Conservation (phyloP, 2,329 filamentous ascomycete species). For the Ophiocordyceps robertsii region DNA sequence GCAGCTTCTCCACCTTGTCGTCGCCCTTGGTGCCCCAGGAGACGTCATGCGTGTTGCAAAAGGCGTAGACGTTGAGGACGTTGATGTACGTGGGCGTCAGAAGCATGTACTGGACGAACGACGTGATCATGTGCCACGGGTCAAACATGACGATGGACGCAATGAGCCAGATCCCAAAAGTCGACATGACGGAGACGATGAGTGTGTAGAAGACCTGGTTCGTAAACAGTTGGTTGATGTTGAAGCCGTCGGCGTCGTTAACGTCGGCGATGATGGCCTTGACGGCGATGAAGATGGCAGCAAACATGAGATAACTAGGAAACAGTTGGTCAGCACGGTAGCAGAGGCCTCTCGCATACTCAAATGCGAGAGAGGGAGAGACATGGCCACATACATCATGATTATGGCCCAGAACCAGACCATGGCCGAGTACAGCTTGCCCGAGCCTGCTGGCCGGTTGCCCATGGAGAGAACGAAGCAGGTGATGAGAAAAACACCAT, state of each 20-base stretch:
- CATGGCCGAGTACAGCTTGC: slow-evolving; percentile 89
- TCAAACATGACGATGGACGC: slow-evolving; percentile 92
- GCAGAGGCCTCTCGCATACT: no score
- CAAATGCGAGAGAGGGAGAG: not conserved
- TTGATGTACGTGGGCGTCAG: slow-evolving; percentile 96
- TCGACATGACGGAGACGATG: slow-evolving; percentile 83
- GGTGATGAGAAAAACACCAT: slow-evolving; percentile 79
- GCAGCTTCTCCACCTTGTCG: slow-evolving; percentile 84
- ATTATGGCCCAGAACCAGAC: slow-evolving; percentile 97
- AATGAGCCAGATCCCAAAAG: slow-evolving; percentile 85
- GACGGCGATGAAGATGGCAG: slow-evolving; percentile 87
- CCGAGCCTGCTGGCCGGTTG: slow-evolving; percentile 88
- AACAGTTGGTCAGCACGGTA: not conserved
- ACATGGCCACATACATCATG: slow-evolving; percentile 52
- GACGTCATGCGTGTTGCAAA: slow-evolving; percentile 96
- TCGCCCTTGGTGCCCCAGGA: slow-evolving; percentile 98
- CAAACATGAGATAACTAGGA: slow-evolving; percentile 74
- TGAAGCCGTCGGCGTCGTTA: slow-evolving; percentile 47
- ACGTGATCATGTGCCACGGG: slow-evolving; percentile 99
- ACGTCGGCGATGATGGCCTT: slow-evolving; percentile 67
- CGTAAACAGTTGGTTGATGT: slow-evolving; percentile 59
- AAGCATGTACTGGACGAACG: slow-evolving; percentile 85
- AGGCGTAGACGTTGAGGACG: slow-evolving; percentile 96
- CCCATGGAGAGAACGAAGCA: slow-evolving; percentile 93
- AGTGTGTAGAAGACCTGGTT: slow-evolving; percentile 87